Evolutionary conservation across 805 yeast genomes (phyloP), one percentile per base, ranked within the genome.

Genomic region (Ascoidea tarda): DNA sequence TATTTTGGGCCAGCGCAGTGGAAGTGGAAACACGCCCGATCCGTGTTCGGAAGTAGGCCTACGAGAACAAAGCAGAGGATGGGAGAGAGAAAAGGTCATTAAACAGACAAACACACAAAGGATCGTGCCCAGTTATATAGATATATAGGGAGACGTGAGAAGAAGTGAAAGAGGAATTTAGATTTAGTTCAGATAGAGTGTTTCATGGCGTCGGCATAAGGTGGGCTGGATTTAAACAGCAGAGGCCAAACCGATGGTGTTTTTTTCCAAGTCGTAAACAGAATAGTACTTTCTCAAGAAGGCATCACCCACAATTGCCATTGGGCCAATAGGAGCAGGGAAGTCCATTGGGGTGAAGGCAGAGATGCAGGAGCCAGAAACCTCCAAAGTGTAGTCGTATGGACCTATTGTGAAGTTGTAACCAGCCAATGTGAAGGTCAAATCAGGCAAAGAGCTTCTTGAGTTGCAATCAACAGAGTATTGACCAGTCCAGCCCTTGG

Each of bases 401-500:
- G 99, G 84, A 57, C 84, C 65, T 66, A 93, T 81, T 51, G 96
- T 85, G 75, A 90, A 93, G 75, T 91, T 88, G 74, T 84, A 76
- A 58, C 98, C 98, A 55, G 79, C 82, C 60, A 93, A 84, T 66
- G 76, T 90, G 70, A 93, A 82, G 50, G 97, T 89, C 69, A 93
- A 76, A 65, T 91, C 96, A 56, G 98, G 98, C 68, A 93, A 77
- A 38, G 75, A 65, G 59, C 77, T 91, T 74, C 96, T 87, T 52
- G 79, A 71, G 49, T 72, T 89, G 79, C 99, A 93, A 53, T 93
- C 98, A 61, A 93, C 73, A 52, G 87, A 75, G 77, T 93, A 93
- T 77, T 93, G 98, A 60, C 99, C 99, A 51, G 90, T 81, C 98
- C 98, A 93, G 50, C 90, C 81, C 75, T 91, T 93, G 70, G 81